These are phyloP conservation scores for Cunninghamia lanceolata DNA, from an alignment of 75 land plant species.

Conservation along the genomic window DNA sequence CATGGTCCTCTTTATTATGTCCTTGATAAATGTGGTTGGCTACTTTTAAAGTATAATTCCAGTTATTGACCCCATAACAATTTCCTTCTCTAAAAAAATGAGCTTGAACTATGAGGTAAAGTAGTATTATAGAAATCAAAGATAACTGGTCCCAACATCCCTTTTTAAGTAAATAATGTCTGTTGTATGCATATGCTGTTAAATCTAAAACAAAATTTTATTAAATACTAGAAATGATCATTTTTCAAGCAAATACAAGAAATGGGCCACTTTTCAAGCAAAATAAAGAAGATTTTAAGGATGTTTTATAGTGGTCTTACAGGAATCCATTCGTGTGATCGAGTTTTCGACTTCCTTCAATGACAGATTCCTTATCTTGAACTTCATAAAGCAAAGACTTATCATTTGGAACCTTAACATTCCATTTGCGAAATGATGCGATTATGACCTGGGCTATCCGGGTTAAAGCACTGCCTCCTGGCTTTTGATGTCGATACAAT, in stretches of 20 bases:
- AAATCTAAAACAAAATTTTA: background rate
- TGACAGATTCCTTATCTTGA: conserved; percentile 45
- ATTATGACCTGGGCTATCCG: conserved; percentile 40
- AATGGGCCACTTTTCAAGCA: background rate
- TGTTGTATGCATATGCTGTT: background rate
- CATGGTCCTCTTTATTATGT: background rate
- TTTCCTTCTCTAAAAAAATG: background rate
- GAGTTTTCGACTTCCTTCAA: conserved; percentile 75
- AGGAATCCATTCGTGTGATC: conserved; percentile 55
- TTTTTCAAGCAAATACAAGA: background rate
- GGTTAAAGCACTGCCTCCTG: conserved; percentile 54
- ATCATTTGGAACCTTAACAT: conserved; percentile 12
- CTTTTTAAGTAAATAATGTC: background rate
- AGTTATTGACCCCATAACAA: background rate
- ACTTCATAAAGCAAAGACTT: conserved; percentile 38
- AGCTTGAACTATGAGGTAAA: background rate
- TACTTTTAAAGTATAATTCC: background rate
- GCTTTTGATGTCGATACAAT: conserved; percentile 31
- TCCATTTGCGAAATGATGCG: conserved; percentile 29
- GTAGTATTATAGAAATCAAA: background rate
- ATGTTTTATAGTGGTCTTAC: conserved; percentile 25
- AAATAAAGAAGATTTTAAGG: background rate
- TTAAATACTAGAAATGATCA: background rate
- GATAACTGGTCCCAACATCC: background rate
- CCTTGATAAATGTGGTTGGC: background rate